Percentiles rank a stretch among this genome's conserved stretches.
These are phyloP conservation scores for Monosporascus cannonballus DNA, from an alignment of 2,329 filamentous ascomycete genomes.

Conservation along the genomic window DNA sequence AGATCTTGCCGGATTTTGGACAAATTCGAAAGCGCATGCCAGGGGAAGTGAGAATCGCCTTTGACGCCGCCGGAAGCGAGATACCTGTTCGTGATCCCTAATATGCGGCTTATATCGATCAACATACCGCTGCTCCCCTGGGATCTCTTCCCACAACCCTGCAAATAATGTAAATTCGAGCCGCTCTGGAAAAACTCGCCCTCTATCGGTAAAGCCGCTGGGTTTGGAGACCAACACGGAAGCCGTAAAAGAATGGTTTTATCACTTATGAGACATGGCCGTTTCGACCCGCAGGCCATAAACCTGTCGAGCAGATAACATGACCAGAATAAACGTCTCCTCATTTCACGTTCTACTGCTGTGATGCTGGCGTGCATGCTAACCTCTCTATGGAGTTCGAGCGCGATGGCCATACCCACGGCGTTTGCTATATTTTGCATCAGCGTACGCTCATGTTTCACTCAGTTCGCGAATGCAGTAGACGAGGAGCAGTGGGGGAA, in stretches of 20 bases:
- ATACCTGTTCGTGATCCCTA: conserved; percentile 79
- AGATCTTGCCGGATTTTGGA: conserved; percentile 82
- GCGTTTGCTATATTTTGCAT: conserved; percentile 53
- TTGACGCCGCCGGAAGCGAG: conserved; percentile 80
- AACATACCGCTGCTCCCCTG: conserved; percentile 76
- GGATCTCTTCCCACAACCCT: conserved; percentile 61
- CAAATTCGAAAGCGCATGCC: conserved; percentile 79
- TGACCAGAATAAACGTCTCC: conserved; percentile 80
- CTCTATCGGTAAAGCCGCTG: conserved; percentile 57
- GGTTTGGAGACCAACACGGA: conserved; percentile 65
- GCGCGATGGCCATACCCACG: conserved; percentile 75
- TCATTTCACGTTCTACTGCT: conserved; percentile 66
- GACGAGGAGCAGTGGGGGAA: neutral
- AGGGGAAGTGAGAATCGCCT: conserved; percentile 84
- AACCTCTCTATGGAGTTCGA: conserved; percentile 74
- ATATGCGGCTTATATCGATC: conserved; percentile 76
- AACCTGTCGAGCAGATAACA: conserved; percentile 87
- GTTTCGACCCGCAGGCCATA: conserved; percentile 71
- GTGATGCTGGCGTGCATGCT: conserved; percentile 56
- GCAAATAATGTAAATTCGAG: conserved; percentile 69
- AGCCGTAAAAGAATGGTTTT: conserved; percentile 69
- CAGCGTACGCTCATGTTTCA: conserved; percentile 18
- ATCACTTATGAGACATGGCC: conserved; percentile 74
- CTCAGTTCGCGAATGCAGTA: neutral
- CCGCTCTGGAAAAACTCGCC: conserved; percentile 76